Percentiles rank a stretch among this genome's conserved stretches.
phyloP scores from a whole-genome alignment of 495 filamentous ascomycete species.

The Daldinia concentrica region DNA sequence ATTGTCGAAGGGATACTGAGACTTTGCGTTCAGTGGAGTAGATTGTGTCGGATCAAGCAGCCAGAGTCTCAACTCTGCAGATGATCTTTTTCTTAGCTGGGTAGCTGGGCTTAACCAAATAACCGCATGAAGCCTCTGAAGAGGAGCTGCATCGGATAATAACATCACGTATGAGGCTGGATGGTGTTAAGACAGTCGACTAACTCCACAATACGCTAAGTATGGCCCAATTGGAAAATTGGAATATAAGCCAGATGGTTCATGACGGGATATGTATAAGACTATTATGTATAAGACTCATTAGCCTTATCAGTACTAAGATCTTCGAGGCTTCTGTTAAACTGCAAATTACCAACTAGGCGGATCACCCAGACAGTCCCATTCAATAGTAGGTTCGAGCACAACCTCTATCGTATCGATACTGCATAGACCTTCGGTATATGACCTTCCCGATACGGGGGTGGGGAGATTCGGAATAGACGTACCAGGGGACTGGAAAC shows the following conservation, averaged over 20 bases:
- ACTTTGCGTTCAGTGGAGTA: conserved; percentile 29
- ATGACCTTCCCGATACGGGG: conserved; percentile 33
- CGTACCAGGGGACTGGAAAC: conserved; percentile 19
- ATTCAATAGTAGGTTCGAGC: no score
- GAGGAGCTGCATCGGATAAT: conserved; percentile 7
- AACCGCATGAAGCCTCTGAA: conserved; percentile 14
- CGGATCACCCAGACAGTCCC: no score
- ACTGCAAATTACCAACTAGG: no score
- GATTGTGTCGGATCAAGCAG: conserved; percentile 17
- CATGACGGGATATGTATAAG: no score
- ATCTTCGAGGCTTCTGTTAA: no score
- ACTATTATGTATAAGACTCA: no score
- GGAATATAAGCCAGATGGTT: no score
- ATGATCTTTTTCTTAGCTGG: conserved; percentile 7
- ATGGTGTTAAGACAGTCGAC: background rate
- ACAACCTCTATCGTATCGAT: no score
- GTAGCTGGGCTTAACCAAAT: conserved; percentile 10
- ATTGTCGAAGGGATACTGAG: conserved; percentile 22
- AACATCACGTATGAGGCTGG: conserved; percentile 8
- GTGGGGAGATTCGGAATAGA: background rate
- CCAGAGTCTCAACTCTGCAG: conserved; percentile 19
- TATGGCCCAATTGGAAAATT: no score
- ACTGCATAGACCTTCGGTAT: background rate
- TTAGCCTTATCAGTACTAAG: no score
- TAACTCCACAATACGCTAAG: no score